A percentile compares a stretch with the other conserved stretches of the same genome.
Conservation (phyloP, 2,329 filamentous ascomycete genomes). For the Penicillium palitans region DNA sequence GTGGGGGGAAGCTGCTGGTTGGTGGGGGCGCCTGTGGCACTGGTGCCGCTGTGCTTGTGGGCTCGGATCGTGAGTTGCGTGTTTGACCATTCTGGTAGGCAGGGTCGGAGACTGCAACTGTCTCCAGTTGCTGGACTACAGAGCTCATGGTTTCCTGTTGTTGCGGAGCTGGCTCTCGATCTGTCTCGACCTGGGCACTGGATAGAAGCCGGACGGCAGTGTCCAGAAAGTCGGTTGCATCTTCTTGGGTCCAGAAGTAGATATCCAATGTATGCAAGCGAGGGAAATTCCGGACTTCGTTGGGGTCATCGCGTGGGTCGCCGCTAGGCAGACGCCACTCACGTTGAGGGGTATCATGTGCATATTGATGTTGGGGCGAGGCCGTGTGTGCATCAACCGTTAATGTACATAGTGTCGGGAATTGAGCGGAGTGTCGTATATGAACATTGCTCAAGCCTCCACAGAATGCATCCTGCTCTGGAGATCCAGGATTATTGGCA, state of each 20-base stretch:
- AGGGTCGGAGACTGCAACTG: conserved; percentile 58
- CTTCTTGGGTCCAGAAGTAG: conserved; percentile 64
- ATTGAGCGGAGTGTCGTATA: conserved; percentile 58
- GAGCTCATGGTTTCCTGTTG: conserved; percentile 53
- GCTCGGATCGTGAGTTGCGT: conserved; percentile 39
- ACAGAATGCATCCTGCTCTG: conserved; percentile 65
- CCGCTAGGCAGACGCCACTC: conserved; percentile 60
- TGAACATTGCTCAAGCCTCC: conserved; percentile 56
- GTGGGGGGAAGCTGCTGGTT: conserved; percentile 28
- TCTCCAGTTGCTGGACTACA: conserved; percentile 64
- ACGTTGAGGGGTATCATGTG: conserved; percentile 32
- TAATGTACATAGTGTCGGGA: conserved; percentile 60
- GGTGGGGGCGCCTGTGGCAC: conserved; percentile 21
- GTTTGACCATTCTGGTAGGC: conserved; percentile 49
- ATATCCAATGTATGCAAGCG: conserved; percentile 62
- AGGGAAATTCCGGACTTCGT: conserved; percentile 52
- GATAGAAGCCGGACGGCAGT: conserved; percentile 40
- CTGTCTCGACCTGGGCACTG: conserved; percentile 49
- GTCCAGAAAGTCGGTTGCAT: conserved; percentile 57
- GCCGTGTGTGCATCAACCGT: conserved; percentile 50
- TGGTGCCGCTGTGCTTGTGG: conserved; percentile 18
- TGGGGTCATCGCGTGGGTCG: conserved; percentile 54
- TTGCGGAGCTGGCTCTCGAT: conserved; percentile 45
- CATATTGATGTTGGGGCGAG: conserved; percentile 26
- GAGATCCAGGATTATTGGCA: conserved; percentile 63